Base-by-base conservation (phyloP, 2,329 filamentous ascomycete species). In the Diaporthe eres region DNA sequence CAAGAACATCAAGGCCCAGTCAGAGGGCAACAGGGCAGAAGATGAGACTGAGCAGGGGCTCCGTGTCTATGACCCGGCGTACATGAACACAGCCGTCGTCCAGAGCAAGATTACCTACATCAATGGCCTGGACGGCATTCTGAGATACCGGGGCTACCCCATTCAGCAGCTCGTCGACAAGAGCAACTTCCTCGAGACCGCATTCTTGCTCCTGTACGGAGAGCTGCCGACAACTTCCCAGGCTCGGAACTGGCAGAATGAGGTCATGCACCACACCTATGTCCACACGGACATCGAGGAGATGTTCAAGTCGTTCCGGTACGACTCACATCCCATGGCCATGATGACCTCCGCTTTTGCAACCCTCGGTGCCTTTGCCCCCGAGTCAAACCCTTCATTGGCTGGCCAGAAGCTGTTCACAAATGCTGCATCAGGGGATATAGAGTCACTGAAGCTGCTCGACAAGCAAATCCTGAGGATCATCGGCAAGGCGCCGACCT, bases 381-480 rank as follows among this genome's bases (percentile, higher is more conserved):
- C 86, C 9, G 87, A 88, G 76, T 85, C 87, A 25, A 88, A 88
- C 78, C 87, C 88, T 1, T 88, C 87, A 1, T 84, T 90, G 10
- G 83, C 83, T 7, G 87, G 88, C 4, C 85, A 87, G 79, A 88
- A 87, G 80, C 85, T 89, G 19, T 90, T 87, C 81, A 87, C 86
- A 55, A 82, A 85, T 74, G 86, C 86, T 0, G 85, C 86, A 0
- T 79, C 81, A 0, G 86, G 86, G 0, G 83, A 88, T 77, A 76
- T 82, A 13, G 82, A 84, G 25, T 83, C 86, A 1, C 82, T 87
- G 61, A 79, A 84, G 77, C 80, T 86, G 17, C 84, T 89, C 57
- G 88, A 90, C 79, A 88, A 88, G 80, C 87, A 88, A 80, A 87
- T 90, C 77, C 85, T 89, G 8, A 85, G 88, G 60, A 88, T 88